Base-by-base conservation (phyloP, 148 eudicot species). In the Nyssa sinensis region DNA sequence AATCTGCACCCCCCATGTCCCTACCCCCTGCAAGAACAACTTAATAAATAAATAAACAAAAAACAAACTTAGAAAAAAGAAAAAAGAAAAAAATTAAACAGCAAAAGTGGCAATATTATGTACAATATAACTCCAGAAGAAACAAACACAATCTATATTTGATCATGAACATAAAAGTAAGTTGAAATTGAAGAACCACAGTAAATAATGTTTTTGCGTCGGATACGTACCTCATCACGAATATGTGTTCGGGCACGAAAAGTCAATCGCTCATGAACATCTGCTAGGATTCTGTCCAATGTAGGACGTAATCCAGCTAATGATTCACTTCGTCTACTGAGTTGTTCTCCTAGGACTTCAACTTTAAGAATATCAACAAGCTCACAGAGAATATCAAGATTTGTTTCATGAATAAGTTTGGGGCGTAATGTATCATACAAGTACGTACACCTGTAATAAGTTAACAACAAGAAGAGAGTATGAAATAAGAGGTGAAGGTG, bases 371-470 rank as follows among this genome's bases (percentile, higher is more conserved):
- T 95, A 81, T 95, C 87, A 78, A 95, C 94, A 77, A 93, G 97
- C 83, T 93, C 99, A 82, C 99, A 93, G 16, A 95, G 93, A 79
- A 82, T 80, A 80, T 95, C 99, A 11, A 95, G 88, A 80, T 89
- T 95, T 78, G 94, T 87, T 83, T 95, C 99, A 67, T 95, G 99
- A 66, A 95, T 95, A 74, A 95, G 89, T 77, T 83, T 91, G n/a
- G 99, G 97, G 28, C 99, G 98, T 58, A 95, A 81, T 51, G 96
- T 95, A 82, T 95, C 99, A 81, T 95, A 95, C 86, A 95, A 86
- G 83, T 85, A 90, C n/a, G 94, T 95, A 81, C 97, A 92, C 83
- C 99, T 95, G 94, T 86, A 87, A 69, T 61, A 81, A 70, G 28
- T 70, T 71, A 51, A 69, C 55, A 63, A 57, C 23, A 35, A 69